Base-by-base conservation (phyloP, 345 rosid species). In the Pistacia integerrima region DNA sequence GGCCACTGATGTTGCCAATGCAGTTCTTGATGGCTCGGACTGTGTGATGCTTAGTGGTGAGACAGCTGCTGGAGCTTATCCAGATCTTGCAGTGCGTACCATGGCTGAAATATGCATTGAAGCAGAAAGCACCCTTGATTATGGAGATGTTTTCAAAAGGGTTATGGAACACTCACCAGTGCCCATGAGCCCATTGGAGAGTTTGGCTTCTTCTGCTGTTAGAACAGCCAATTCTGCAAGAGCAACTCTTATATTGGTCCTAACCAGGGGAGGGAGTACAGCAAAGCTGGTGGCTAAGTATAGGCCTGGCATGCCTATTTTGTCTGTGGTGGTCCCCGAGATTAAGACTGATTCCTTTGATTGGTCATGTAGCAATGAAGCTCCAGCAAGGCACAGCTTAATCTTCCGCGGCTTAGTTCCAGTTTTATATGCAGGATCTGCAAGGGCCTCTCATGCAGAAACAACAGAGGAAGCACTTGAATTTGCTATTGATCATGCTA, bases 1-100 rank as follows among this genome's bases (percentile, higher is more conserved):
- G 85, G 99, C 99, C 57, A 95, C 99, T 0, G 99, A 95, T 72
- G 99, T 95, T 22, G 99, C 99, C 70, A 95, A 95, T 48, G 98
- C 98, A 0, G 98, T 93, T 78, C 95, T 94, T 10, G 97, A 94
- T 1, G 97, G 98, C 57, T 85, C 95, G 0, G 99, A 95, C 82
- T 95, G 99, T 62, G 98, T 94, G 67, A 94, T 94, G 99, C 87
- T 94, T 30, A 94, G 99, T 54, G 99, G 99, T 20, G 99, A 94
- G 76, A 95, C 99, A 0, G 99, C 99, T 60, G 99, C 99, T 12
- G 99, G 99, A 78, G 98, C 98, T 14, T 95, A 93, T 81, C 99
- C 99, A 2, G 99, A 90, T 52, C 88, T 91, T 28, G 94, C 99
- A 14, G 98, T 95, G 11, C 85, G 78, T 60, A 95, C 99, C 36